A percentile compares a stretch with the other conserved stretches of the same genome.
Conservation (phyloP, 139 green algal species). For the Tetratostichococcus sp. region DNA sequence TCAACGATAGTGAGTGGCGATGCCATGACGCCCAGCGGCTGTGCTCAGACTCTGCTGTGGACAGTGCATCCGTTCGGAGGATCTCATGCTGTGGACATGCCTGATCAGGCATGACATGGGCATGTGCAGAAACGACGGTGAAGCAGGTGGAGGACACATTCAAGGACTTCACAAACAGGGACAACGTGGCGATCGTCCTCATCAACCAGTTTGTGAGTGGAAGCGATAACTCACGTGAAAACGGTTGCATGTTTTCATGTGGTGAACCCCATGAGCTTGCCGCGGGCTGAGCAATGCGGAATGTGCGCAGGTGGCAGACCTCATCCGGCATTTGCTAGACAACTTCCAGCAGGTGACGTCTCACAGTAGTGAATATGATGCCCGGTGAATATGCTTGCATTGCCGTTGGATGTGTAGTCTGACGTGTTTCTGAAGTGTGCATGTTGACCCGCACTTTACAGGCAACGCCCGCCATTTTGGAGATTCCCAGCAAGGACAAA, state of each 20-base stretch:
- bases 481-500: conserved; percentile 92
- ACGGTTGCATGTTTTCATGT: too few species aligned
- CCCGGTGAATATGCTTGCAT: too few species aligned
- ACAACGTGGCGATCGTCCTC: conserved; percentile 94
- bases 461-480: conserved; percentile 88
- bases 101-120: neutral
- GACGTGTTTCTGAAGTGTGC: too few species aligned
- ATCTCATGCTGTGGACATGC: too few species aligned
- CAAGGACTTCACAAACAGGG: conserved; percentile 85
- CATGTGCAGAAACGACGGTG: conserved; percentile 66
- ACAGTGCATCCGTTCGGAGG: too few species aligned
- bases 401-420: too few species aligned
- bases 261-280: too few species aligned
- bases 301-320: conserved; percentile 46
- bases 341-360: conserved; percentile 60
- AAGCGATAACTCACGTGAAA: too few species aligned
- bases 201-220: conserved; percentile 81
- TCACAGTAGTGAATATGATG: too few species aligned
- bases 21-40: too few species aligned
- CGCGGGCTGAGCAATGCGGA: neutral
- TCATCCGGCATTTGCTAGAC: conserved; percentile 84
- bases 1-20: conserved; percentile 88
- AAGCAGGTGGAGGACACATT: conserved; percentile 89
- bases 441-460: too few species aligned
- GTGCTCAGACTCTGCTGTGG: too few species aligned